A percentile compares a stretch with the other conserved stretches of the same genome.
phyloP scores from a whole-genome alignment of 306 rosid genomes.

The Cicer chorassanicum region DNA sequence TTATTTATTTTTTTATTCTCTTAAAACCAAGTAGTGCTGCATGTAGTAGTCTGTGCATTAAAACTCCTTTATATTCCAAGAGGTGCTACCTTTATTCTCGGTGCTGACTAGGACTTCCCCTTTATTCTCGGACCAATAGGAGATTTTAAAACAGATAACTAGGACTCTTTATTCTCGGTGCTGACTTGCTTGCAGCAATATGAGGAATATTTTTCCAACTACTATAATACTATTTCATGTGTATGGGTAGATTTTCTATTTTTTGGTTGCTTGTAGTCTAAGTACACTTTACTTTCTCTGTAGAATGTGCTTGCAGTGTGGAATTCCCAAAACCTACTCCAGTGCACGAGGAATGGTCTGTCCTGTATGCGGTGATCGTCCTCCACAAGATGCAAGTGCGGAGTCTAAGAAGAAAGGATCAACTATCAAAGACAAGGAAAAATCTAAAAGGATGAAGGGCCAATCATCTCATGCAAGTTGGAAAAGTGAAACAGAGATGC shows the following conservation, averaged over 20 bases:
- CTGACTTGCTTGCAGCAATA: conserved; percentile 11
- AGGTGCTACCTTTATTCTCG: neutral
- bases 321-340: conserved; percentile 87
- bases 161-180: neutral
- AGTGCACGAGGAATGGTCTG: conserved; percentile 87
- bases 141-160: conserved; percentile 22
- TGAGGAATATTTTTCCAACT: neutral
- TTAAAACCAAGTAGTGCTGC: conserved; percentile 11
- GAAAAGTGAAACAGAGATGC: conserved; percentile 99
- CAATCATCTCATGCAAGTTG: conserved; percentile 95
- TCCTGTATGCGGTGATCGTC: conserved; percentile 86
- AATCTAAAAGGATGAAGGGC: conserved; percentile 88
- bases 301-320: conserved; percentile 97
- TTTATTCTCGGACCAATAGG: neutral
- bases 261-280: conserved; percentile 17
- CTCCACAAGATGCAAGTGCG: conserved; percentile 55
- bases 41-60: conserved; percentile 31
- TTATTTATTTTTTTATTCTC: neutral
- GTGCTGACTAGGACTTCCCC: neutral
- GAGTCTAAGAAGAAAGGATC: conserved; percentile 91
- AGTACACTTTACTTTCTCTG: conserved; percentile 31
- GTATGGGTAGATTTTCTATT: neutral
- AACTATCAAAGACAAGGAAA: conserved; percentile 86
- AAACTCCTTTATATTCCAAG: conserved; percentile 6
- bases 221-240: neutral